These are phyloP conservation scores for Cairneyella variabilis DNA, from an alignment of 495 filamentous ascomycete genomes.

Conservation along the genomic window DNA sequence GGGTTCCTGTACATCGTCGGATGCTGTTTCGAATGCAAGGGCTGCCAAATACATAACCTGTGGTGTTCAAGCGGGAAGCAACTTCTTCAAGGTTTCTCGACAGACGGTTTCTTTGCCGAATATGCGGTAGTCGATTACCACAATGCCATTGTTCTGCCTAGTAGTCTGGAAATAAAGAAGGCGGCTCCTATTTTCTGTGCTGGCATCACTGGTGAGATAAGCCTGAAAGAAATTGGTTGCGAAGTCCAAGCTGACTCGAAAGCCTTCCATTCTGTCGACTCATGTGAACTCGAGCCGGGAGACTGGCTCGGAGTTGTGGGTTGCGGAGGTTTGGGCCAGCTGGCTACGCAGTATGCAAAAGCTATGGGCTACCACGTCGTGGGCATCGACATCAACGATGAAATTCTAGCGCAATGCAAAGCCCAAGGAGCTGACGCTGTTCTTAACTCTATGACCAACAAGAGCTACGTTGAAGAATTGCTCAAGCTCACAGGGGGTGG, in stretches of 20 bases:
- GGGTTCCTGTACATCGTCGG: slow-evolving; percentile 36
- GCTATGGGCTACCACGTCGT: slow-evolving; percentile 15
- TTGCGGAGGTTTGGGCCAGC: slow-evolving; percentile 14
- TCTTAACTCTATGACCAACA: slow-evolving; percentile 15
- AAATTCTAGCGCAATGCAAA: slow-evolving; percentile 6
- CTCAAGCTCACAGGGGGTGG: slow-evolving; percentile 9
- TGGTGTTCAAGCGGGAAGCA: slow-evolving; percentile 32
- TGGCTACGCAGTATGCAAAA: slow-evolving; percentile 17
- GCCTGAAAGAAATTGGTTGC: too few species aligned
- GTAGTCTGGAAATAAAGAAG: slow-evolving; percentile 28
- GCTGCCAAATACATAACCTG: slow-evolving; percentile 35
- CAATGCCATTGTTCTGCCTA: slow-evolving; percentile 32
- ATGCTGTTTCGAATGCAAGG: slow-evolving; percentile 37
- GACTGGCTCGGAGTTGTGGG: slow-evolving; percentile 20
- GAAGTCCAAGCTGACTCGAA: too few species aligned
- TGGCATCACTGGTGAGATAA: slow-evolving; percentile 32
- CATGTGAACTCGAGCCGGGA: slow-evolving; percentile 33
- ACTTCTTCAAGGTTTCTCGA: slow-evolving; percentile 33
- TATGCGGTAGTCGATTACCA: slow-evolving; percentile 35
- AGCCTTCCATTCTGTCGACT: slow-evolving; percentile 37
- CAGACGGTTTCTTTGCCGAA: slow-evolving; percentile 37
- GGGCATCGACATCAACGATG: slow-evolving; percentile 24
- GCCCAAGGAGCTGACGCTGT: slow-evolving; percentile 4
- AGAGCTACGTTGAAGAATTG: slow-evolving; percentile 9
- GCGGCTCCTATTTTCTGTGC: slow-evolving; percentile 36